phyloP scores from a whole-genome alignment of 2,329 filamentous ascomycete genomes.

The Plectosphaerella plurivora region DNA sequence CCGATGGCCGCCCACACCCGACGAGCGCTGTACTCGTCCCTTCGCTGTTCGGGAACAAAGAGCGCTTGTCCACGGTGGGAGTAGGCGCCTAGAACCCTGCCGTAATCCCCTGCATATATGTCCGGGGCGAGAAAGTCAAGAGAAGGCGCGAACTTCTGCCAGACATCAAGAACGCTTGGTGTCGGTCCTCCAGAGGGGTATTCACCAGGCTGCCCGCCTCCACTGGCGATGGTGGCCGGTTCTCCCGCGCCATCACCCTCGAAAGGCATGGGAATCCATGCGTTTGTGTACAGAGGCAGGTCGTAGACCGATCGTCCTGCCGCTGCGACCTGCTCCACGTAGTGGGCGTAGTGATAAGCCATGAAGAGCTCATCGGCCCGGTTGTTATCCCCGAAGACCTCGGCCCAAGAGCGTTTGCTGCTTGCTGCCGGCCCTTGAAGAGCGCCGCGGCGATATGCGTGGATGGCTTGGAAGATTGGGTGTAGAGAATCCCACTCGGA shows the following conservation, averaged over 20 bases:
- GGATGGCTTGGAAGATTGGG: background rate
- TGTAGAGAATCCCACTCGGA: conserved; percentile 1
- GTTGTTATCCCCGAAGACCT: conserved; percentile 20
- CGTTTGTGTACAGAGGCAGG: conserved; percentile 20
- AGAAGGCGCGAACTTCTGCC: conserved; percentile 26
- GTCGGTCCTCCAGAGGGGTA: conserved; percentile 22
- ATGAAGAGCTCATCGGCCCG: conserved; percentile 21
- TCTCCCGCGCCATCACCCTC: conserved; percentile 15
- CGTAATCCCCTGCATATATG: conserved; percentile 31
- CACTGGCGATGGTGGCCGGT: conserved; percentile 18
- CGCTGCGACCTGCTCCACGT: conserved; percentile 18
- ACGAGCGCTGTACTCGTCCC: conserved; percentile 34
- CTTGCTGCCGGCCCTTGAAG: too few relatives aligned
- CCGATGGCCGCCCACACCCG: conserved; percentile 32
- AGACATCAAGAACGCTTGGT: conserved; percentile 22
- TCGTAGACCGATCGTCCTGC: conserved; percentile 17
- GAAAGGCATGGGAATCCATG: conserved; percentile 21
- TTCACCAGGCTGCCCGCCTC: conserved; percentile 19
- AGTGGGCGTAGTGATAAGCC: conserved; percentile 20
- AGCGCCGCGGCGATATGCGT: background rate
- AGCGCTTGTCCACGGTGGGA: conserved; percentile 32
- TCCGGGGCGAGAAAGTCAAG: conserved; percentile 39
- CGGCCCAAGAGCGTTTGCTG: too few relatives aligned
- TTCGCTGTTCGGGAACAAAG: conserved; percentile 43
- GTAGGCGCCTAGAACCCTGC: conserved; percentile 31